These are phyloP conservation scores for Silene latifolia DNA, from an alignment of 148 eudicot species.

Conservation along the genomic window DNA sequence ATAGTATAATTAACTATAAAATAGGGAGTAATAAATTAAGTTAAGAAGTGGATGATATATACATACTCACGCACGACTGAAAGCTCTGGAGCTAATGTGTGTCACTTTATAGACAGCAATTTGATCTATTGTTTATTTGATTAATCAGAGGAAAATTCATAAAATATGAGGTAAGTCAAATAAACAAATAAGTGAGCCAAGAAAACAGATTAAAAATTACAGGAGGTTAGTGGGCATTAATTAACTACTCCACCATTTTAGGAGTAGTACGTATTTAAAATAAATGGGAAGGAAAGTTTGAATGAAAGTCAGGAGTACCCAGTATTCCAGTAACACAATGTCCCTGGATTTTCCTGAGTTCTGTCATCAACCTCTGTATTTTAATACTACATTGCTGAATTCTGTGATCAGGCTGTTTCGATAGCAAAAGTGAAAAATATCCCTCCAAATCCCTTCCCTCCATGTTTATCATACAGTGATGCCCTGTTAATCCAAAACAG, in stretches of 20 bases:
- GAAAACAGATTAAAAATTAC: too few species aligned
- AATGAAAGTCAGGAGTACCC: neutral
- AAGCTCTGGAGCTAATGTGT: slow-evolving; percentile 40
- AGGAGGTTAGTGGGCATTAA: too few species aligned
- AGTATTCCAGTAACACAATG: neutral
- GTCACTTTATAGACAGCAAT: slow-evolving; percentile 18
- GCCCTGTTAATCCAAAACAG: too few species aligned
- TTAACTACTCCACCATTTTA: too few species aligned
- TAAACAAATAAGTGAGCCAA: too few species aligned
- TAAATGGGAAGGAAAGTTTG: neutral
- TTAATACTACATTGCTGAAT: too few species aligned
- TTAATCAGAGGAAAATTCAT: too few species aligned
- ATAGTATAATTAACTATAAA: neutral
- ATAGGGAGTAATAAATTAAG: neutral
- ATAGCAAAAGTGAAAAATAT: too few species aligned
- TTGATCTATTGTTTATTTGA: neutral
- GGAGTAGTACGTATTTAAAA: neutral
- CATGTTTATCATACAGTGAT: too few species aligned
- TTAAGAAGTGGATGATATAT: slow-evolving; percentile 25
- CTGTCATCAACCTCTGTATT: neutral
- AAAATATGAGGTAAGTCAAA: too few species aligned
- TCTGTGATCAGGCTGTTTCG: too few species aligned
- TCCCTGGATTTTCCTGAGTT: neutral
- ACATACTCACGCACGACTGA: slow-evolving; percentile 31
- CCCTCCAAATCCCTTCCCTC: too few species aligned